Evolutionary conservation across 495 filamentous ascomycete species (phyloP), one percentile per base, ranked within the genome.

Genomic region (Penicillium crystallinum): DNA sequence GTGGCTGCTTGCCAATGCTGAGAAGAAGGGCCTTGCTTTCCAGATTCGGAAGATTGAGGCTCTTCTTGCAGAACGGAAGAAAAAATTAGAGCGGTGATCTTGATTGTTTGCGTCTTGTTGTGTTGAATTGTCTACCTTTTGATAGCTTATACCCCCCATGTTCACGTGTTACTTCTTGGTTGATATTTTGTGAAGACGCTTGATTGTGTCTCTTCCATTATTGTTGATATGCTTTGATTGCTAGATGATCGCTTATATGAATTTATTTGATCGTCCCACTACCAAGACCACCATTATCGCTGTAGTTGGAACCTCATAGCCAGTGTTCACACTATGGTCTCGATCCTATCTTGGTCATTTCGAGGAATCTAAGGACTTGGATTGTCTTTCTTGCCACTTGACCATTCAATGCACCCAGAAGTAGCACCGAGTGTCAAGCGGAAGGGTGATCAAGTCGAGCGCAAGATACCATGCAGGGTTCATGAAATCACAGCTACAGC

Each of bases 1-100:
- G 15, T 96, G 88, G 86, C 73, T 97, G 48, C 81, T 88, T 69
- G 77, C 51, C 11, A 88, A 95, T 66, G 86, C 83, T 27, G 91
- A 96, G 75, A 89, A 84, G 73, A 91, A 90, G 35, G 71, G 72
- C 4, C 69, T 87, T 53, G 77, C 79, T 52, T 61, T 71, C 21
- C 73, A 79, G 57, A 71, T 87, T 49, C 66, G 78, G n/a, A 71
- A 77, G 62, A 73, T 95, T 61, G 85, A 91, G 65, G 82, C 72
- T 7, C 65, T 81, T 46, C 77, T 96, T 58, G 79, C 74, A 34
- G 84, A 88, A 67, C 78, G 83, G 52, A 88, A 86, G 77, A 80
- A 71, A 56, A 70, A 67, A 61, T 42, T 81, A 45, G 69, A 75
- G 57, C 65, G 57, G 46, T 52, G 47, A 56, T 53, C 14, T 52